Conservation (phyloP, 768 basidiomycete species). For the Neoboletus brunneissimus region DNA sequence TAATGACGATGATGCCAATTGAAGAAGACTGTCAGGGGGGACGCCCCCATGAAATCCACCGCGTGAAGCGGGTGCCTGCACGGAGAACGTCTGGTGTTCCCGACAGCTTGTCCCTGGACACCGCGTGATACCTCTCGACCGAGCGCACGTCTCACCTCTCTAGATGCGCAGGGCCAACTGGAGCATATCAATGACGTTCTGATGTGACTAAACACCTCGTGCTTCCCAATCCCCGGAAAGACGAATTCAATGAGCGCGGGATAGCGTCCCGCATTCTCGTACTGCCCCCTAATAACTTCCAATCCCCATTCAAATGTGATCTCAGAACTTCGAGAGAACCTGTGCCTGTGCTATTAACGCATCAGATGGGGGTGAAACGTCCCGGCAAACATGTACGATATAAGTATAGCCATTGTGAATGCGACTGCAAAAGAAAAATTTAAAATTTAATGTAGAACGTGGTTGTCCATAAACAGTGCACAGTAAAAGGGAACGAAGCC, state of each 20-base stretch:
- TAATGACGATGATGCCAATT: constrained; percentile 27
- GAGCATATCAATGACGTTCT: not conserved
- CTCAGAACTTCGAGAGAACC: constrained; percentile 1
- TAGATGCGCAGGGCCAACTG: constrained; percentile 10
- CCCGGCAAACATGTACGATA: not conserved
- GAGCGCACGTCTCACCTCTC: constrained; percentile 14
- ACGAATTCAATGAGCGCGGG: not conserved
- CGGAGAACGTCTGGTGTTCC: not conserved
- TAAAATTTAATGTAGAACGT: constrained; percentile 12
- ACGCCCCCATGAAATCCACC: not conserved
- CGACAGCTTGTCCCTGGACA: not conserved
- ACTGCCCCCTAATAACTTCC: not conserved
- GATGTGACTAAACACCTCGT: not conserved
- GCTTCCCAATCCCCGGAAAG: not conserved
- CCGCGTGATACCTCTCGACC: constrained; percentile 4
- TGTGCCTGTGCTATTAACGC: constrained; percentile 1
- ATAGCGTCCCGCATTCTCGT: not conserved
- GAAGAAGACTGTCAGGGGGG: constrained; percentile 24
- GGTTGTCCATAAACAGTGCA: constrained; percentile 8
- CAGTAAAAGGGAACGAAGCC: constrained; percentile 3
- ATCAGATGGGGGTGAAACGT: constrained; percentile 6
- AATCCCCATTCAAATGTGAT: constrained; percentile 15
- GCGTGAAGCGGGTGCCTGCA: constrained; percentile 16
- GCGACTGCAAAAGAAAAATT: constrained; percentile 5
- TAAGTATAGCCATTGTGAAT: constrained; percentile 5